Evolutionary conservation across 2,329 filamentous ascomycete species (phyloP).

Genomic region (Piedraia hortae): DNA sequence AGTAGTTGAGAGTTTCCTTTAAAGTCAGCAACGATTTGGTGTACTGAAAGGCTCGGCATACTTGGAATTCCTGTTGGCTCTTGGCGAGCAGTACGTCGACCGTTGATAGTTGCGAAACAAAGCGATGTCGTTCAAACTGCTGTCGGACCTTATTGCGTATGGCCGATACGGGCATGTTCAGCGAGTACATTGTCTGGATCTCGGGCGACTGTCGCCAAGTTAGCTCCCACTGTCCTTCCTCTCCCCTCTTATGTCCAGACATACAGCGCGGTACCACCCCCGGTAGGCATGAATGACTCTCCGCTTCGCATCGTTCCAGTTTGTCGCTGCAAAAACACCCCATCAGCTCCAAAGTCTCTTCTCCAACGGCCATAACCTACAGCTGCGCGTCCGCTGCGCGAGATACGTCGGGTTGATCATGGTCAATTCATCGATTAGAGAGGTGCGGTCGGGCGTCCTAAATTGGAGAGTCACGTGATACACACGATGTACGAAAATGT

Average conservation of each 20-base stretch:
- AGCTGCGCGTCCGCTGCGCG: conserved; percentile 28
- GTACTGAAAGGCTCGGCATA: conserved; percentile 14
- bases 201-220: conserved; percentile 48
- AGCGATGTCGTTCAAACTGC: conserved; percentile 90
- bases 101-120: conserved; percentile 63
- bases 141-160: conserved; percentile 85
- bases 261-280: conserved; percentile 86
- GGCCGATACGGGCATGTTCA: conserved; percentile 62
- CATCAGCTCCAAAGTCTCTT: not conserved
- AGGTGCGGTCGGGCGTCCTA: too few relatives aligned
- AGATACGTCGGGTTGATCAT: conserved; percentile 73
- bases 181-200: conserved; percentile 89
- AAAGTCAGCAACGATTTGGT: not conserved
- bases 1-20: conserved; percentile 96
- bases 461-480: too few relatives aligned
- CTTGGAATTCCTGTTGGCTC: conserved; percentile 85
- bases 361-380: conserved; percentile 8
- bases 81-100: conserved; percentile 78
- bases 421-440: not conserved
- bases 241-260: too few relatives aligned
- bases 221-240: too few relatives aligned
- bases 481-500: too few relatives aligned
- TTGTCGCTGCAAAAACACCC: conserved; percentile 37
- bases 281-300: conserved; percentile 76
- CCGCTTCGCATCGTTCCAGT: conserved; percentile 65